phyloP scores from a whole-genome alignment of 192 early-diverging fungal genomes.

The Backusella parvicylindrica region DNA sequence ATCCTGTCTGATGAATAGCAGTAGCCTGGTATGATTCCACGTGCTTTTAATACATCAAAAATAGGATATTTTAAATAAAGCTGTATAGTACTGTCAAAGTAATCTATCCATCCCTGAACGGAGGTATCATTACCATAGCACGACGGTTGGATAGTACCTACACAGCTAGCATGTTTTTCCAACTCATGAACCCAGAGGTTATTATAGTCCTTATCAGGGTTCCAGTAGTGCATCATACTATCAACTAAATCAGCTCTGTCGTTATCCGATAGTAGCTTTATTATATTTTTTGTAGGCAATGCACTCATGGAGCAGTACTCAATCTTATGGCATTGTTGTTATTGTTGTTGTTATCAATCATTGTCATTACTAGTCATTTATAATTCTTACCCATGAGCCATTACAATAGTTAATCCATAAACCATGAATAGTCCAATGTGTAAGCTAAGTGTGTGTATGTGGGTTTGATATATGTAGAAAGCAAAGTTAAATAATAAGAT shows the following conservation, averaged over 20 bases:
- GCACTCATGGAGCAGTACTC: not conserved
- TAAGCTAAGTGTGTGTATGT: not conserved
- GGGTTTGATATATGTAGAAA: too few species aligned
- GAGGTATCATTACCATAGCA: not conserved
- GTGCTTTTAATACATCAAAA: not conserved
- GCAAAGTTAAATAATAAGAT: too few species aligned
- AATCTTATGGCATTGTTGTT: not conserved
- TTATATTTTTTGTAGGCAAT: not conserved
- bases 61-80: not conserved
- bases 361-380: not conserved
- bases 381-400: not conserved
- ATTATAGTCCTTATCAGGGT: not conserved
- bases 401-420: constrained; percentile 1
- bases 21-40: not conserved
- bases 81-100: not conserved
- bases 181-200: not conserved
- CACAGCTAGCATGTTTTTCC: not conserved
- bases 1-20: not conserved
- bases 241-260: not conserved
- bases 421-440: not conserved
- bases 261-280: not conserved
- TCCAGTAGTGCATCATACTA: not conserved
- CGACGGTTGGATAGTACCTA: not conserved
- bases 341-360: not conserved
- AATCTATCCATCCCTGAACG: not conserved